Base-by-base conservation (phyloP, 352 stramenopile species). In the Aphanomyces cochlioides region DNA sequence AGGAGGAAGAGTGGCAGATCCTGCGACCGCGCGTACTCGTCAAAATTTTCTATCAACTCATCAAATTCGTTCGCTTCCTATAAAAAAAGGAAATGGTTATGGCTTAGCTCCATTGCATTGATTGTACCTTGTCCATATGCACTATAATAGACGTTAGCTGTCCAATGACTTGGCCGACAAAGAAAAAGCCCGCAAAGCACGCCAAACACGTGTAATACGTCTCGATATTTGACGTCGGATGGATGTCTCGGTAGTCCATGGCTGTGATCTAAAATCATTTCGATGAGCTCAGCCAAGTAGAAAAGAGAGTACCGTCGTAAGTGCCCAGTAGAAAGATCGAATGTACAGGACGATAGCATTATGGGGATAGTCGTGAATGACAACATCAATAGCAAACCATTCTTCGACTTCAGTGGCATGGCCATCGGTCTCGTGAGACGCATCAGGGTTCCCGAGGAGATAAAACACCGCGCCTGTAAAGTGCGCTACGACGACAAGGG, bases 101-200 rank as follows among this genome's bases (percentile, higher is more conserved):
- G 28, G 28, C 28, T 28, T 28, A 0, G 28, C 28, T 28, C 28
- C 28, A 28, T 28, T 28, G 28, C 1, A 2, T 28, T 28, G 28
- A 28, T 28, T 34, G 12, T 56, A 70, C 64, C 50, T 83, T 85
- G 71, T 90, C 83, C 69, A 93, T 81, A 28, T 93, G 78, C 5
- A 91, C 65, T 72, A 93, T 85, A 45, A 93, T 78, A 28, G 90
- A 84, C 7, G 85, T 91, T 3, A 93, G 76, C 64, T 90, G 83
- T 3, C 85, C 83, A 5, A 93, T 75, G 41, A 93, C 90, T 64
- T 91, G 83, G 0, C 85, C 84, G 38, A 93, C 83, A 47, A 93
- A 82, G 66, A 93, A 93, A 5, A 84, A 82, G 53, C 85, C 90
- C 53, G 78, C 89, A 41, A 93, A 75, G 38, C 83, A 91, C 15